Base-by-base conservation (phyloP, 345 rosid species). In the Gynandropsis gynandra region DNA sequence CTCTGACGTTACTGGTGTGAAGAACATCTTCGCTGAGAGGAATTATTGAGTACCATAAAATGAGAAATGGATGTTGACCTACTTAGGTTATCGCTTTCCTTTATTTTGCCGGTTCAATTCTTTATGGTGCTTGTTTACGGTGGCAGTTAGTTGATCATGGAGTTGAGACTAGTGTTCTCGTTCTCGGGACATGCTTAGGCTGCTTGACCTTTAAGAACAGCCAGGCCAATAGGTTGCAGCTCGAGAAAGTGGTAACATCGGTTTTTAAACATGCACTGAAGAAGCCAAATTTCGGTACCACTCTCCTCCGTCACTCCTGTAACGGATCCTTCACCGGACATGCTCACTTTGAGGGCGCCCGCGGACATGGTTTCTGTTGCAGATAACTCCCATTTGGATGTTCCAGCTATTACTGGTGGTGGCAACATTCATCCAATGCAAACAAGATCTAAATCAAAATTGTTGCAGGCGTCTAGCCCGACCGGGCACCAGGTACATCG, bases 71-170 rank as follows among this genome's bases (percentile, higher is more conserved):
- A 24, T 24, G 16, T 39, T 20, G 13, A 8, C 27, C 14, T 47
- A 17, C 10, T 29, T 9, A 18, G 9, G 49, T 24, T 13, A 12
- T 39, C 14, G 7, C 4, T 1, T 7, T 9, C 29, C 12, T 17
- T 42, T 16, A 24, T 24, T 4, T 16, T 47, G 34, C 33, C 16
- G 16, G 15, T 31, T 49, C 49, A 2, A 19, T 11, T 37, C 12
- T 21, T 58, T 21, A 17, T 24, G n/a, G 12, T 20, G 12, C 16
- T 42, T 20, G 19, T 8, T 24, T 7, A 21, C n/a, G 29, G 31
- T 39, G 12, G 52, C 76, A 89, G 97, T 72, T 86, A 52, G 58
- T 67, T 54, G 87, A 81, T 49, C 56, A 37, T 75, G 98, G 92
- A 50, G 49, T 67, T 33, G 87, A 76, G 69, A 83, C 69, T 52